Conservation (phyloP, 2,329 filamentous ascomycete genomes). For the Ciborinia camelliae region DNA sequence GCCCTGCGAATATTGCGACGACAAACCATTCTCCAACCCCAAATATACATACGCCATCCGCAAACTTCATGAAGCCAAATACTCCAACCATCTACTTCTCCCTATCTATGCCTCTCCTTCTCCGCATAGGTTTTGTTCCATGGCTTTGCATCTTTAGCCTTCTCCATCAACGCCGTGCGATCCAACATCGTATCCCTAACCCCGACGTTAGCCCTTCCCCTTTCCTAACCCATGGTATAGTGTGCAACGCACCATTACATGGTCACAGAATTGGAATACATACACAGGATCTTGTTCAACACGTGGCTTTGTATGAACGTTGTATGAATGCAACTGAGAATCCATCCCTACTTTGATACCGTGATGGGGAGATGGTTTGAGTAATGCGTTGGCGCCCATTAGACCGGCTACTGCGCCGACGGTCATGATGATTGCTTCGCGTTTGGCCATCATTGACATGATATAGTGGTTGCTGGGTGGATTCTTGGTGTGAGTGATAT, state of each 20-base stretch:
- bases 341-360: conserved; percentile 17
- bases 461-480: neutral
- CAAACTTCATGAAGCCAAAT: neutral
- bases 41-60: neutral
- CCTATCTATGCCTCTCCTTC: conserved; percentile 16
- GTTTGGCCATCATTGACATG: conserved; percentile 10
- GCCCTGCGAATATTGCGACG: neutral
- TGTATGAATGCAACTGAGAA: conserved; percentile 2
- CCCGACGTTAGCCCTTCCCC: neutral
- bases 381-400: conserved; percentile 11
- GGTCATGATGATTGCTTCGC: conserved; percentile 15
- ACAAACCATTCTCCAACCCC: neutral
- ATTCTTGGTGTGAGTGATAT: neutral
- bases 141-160: conserved; percentile 20
- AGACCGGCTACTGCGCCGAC: conserved; percentile 8
- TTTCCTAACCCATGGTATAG: neutral
- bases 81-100: neutral
- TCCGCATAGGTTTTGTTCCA: conserved; percentile 24
- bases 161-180: conserved; percentile 22
- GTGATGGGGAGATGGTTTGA: conserved; percentile 13
- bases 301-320: conserved; percentile 8
- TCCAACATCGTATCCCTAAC: conserved; percentile 24
- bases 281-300: conserved; percentile 14
- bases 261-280: conserved; percentile 11
- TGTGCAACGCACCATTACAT: neutral